Base-by-base conservation (phyloP, 192 early-diverging fungal species). In the Coemansia sp. region DNA sequence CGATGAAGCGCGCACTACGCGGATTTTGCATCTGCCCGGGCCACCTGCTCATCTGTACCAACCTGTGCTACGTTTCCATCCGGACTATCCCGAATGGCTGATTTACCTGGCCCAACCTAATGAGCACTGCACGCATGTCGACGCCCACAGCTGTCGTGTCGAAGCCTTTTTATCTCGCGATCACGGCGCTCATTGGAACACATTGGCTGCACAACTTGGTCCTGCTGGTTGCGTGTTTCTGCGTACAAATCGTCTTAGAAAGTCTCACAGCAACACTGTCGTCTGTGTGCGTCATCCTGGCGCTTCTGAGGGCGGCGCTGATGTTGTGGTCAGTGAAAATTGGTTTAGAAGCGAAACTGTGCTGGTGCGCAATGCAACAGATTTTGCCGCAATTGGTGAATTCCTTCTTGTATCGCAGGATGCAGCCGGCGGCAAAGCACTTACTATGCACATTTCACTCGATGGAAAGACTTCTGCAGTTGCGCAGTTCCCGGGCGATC, bases 41-140 rank as follows among this genome's bases (percentile, higher is more conserved):
- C 17, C 60, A n/a, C 93, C 92, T 6, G 89, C 90, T 19, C 66
- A 71, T 17, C 63, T 93, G 17, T 77, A 84, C n/a, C 75, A 84
- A 21, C 80, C 80, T 23, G 75, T 88, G 23, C 57, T 93, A 54
- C 86, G 87, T 46, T 99, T 97, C 85, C 95, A 99, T 65, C 91
- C 93, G 14, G 84, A 88, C 1, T 84, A 92, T 29, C 76, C 87
- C 2, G 92, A 93, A 63, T 97, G 92, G 85, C 62, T 94, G 25
- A 85, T 95, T 21, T 97, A 87, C 66, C 61, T 93, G 51, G 93
- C 88, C 22, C 74, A 75, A 52, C 64, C 53, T 32, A 84, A 87
- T 56, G 72, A 64, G 11, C 68, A 66, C 5, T 92, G 91, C 62
- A 65, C 68, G 5, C 55, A 62, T 17, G 68, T 78, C 0, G 66